Evolutionary conservation across 768 basidiomycete species (phyloP).

Genomic region (Cantharellus anzutake): DNA sequence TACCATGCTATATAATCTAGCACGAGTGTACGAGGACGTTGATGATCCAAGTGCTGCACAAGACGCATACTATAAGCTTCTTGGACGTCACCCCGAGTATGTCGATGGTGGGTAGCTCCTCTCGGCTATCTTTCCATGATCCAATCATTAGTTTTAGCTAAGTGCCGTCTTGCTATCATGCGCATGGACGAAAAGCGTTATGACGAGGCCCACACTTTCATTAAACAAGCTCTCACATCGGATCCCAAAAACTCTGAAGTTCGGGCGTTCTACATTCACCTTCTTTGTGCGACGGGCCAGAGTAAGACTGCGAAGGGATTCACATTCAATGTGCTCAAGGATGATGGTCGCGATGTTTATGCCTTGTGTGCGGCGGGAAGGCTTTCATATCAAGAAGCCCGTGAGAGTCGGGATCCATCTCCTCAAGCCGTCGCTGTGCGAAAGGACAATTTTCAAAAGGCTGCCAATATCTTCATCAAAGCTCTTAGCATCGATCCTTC

Average conservation of each 20-base stretch:
- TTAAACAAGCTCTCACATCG: constrained; percentile 76
- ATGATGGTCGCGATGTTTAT: constrained; percentile 78
- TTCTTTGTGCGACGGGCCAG: constrained; percentile 63
- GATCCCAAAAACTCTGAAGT: constrained; percentile 66
- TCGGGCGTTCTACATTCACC: constrained; percentile 84
- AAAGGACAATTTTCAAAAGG: constrained; percentile 52
- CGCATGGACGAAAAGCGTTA: constrained; percentile 44
- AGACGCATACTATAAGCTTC: constrained; percentile 72
- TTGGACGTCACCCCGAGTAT: constrained; percentile 87
- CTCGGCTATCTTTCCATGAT: background rate
- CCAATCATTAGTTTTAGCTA: constrained; percentile 35
- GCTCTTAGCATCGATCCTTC: constrained; percentile 66
- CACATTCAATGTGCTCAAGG: constrained; percentile 73
- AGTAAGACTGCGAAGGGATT: constrained; percentile 67
- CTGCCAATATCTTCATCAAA: constrained; percentile 86
- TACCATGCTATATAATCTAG: constrained; percentile 79
- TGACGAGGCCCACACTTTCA: constrained; percentile 67
- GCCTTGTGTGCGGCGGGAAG: constrained; percentile 79
- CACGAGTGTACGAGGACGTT: constrained; percentile 73
- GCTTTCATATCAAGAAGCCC: constrained; percentile 68
- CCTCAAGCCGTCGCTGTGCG: constrained; percentile 44
- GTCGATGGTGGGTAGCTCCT: constrained; percentile 54
- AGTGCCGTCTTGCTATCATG: constrained; percentile 80
- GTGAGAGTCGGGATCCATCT: constrained; percentile 58
- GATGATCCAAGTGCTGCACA: constrained; percentile 54